Evolutionary conservation across 208 protist genomes (phyloP), one percentile per base, ranked within the genome.

Genomic region (Leishmania tarentolae): DNA sequence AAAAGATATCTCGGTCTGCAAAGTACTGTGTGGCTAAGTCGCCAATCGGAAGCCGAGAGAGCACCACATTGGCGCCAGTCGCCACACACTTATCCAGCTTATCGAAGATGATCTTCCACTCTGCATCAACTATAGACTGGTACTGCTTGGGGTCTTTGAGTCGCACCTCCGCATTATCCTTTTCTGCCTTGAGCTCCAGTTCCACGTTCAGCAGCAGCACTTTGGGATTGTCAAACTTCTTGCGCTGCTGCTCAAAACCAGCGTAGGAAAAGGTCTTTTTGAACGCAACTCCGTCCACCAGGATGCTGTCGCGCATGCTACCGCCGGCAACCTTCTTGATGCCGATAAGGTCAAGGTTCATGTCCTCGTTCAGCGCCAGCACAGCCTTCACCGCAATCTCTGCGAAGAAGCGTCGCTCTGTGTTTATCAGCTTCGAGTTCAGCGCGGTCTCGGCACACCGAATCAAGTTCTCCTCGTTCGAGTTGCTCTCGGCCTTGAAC

Each of bases 11-110:
- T 70, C 97, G 89, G 88, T 99, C 99, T n/a, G 99, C 99, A 93
- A 99, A 99, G 94, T 99, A 99, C 94, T 99, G 99, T 53, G 99
- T 99, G 2, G 99, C 99, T 44, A 99, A 87, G 91, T 99, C 99
- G 80, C 99, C 99, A 88, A 99, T 99, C 37, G 99, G 97, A 42
- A 99, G 94, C 53, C 96, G 95, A 15, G 99, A 99, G 7, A 99
- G 97, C 31, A 99, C 94, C 75, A 99, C 96, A 59, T 99, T 99
- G 11, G 99, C 99, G 40, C 99, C 99, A 6, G 93, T 96, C 19
- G 91, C 93, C 69, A 98, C 94, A 86, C 99, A 99, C 82, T 99
- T 98, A 42, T 99, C 98, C 40, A 99, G 95, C 92, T 99, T 99
- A 75, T 99, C 97, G 90, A 99, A 99, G 87, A 99, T 99, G 80